Conservation (phyloP, 116 monocot genomes). For the Zostera marina region DNA sequence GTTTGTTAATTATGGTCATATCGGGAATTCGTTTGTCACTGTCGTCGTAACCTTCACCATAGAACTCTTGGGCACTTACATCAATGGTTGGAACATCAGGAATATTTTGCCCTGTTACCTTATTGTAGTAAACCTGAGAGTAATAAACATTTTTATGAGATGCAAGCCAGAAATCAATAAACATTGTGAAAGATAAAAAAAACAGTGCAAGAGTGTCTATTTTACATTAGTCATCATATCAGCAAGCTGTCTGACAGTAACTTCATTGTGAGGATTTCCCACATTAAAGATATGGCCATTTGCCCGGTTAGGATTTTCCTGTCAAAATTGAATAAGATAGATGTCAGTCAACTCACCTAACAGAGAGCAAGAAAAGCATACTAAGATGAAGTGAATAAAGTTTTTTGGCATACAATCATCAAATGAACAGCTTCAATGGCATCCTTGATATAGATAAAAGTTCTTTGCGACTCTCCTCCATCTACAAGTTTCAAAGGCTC, state of each 20-base stretch:
- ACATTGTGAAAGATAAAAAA: neutral
- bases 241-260: no score
- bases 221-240: conserved; percentile 87
- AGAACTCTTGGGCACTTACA: conserved; percentile 78
- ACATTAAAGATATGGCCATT: no score
- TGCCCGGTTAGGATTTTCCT: conserved; percentile 86
- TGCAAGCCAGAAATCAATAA: neutral
- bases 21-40: conserved; percentile 91
- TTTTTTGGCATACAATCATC: conserved; percentile 47
- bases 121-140: conserved; percentile 66
- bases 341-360: neutral
- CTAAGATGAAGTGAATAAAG: neutral
- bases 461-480: no score
- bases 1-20: conserved; percentile 90
- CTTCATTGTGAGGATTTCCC: no score
- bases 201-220: neutral
- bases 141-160: neutral
- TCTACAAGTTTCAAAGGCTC: conserved; percentile 83
- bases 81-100: conserved; percentile 60
- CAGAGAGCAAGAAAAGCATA: neutral
- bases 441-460: no score
- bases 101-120: conserved; percentile 52
- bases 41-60: conserved; percentile 94
- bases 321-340: neutral
- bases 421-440: conserved; percentile 76